Base-by-base conservation (phyloP, 2,329 filamentous ascomycete genomes). In the Paracamarosporium sp. region DNA sequence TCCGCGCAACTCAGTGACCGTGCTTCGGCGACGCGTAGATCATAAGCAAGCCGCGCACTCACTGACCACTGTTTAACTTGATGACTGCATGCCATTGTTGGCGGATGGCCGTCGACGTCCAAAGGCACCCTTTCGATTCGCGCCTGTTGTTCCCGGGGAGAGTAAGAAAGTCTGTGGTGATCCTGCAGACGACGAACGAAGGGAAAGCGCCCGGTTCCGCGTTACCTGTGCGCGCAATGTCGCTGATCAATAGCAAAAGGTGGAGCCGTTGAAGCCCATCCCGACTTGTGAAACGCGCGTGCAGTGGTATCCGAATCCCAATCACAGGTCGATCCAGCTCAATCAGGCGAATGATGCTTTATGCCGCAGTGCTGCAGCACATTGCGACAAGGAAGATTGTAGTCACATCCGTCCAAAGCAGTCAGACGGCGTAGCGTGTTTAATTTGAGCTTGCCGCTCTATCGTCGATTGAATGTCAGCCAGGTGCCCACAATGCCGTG, bases 31-130 rank as follows among this genome's bases (percentile, higher is more conserved):
- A 57, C 2, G 59, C 40, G 47, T 48, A 47, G 46, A 53, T 59
- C 56, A 45, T 20, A 46, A 33, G 28, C 44, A 43, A 33, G 31
- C 28, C 13, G 51, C n/a, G n/a, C n/a, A 7, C 57, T 52, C 56
- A 62, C 59, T 60, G 61, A 61, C 61, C 61, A 61, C 50, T 31
- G 53, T 44, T 55, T 63, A 61, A 55, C 22, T 56, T 28, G 27
- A 50, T 47, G 28, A 33, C 28, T 38, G 30, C 31, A 38, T n/a
- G n/a, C n/a, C 27, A 38, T n/a, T 8, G 27, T 31, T 36, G 46
- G 30, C 31, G 13, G 20, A 12, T 31, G n/a, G 20, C 24, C 43
- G 30, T 15, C 11, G 25, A 8, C 43, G 3, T n/a, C 7, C 15
- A 15, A 7, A 35, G 12, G 17, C 24, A 31, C n/a, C 12, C 15